phyloP scores from a whole-genome alignment of 306 rosid species.

The Biancaea sappan region DNA sequence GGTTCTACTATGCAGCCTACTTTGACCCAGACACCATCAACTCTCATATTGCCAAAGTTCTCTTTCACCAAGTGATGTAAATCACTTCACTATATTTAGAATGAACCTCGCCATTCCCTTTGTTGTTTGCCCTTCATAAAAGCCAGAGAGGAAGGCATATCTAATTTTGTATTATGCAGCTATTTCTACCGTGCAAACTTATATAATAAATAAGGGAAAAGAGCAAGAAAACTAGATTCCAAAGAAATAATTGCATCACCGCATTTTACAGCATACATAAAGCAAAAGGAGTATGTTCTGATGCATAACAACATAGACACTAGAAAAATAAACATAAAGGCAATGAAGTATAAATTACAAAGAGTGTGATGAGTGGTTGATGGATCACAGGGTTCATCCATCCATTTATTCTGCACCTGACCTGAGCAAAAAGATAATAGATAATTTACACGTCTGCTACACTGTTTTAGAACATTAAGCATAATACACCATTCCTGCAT shows the following conservation, averaged over 20 bases:
- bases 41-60: constrained; percentile 65
- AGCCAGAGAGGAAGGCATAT: not conserved
- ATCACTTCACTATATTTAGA: not conserved
- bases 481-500: not conserved
- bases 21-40: constrained; percentile 53
- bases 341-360: not conserved
- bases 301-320: not conserved
- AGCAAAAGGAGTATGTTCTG: not conserved
- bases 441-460: not conserved
- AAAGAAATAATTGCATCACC: not conserved
- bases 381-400: not conserved
- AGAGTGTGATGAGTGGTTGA: not conserved
- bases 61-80: constrained; percentile 64
- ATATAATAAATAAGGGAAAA: not conserved
- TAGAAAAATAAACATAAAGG: not conserved
- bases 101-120: not conserved
- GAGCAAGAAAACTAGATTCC: not conserved
- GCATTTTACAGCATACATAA: not conserved
- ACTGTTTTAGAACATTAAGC: not conserved
- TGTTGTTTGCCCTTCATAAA: not conserved
- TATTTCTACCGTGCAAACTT: not conserved
- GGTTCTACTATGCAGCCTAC: constrained; percentile 64
- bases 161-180: not conserved
- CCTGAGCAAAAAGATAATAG: constrained; percentile 22
- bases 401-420: constrained; percentile 22